phyloP scores from a whole-genome alignment of 805 yeast genomes.

The Kazachstania martiniae region DNA sequence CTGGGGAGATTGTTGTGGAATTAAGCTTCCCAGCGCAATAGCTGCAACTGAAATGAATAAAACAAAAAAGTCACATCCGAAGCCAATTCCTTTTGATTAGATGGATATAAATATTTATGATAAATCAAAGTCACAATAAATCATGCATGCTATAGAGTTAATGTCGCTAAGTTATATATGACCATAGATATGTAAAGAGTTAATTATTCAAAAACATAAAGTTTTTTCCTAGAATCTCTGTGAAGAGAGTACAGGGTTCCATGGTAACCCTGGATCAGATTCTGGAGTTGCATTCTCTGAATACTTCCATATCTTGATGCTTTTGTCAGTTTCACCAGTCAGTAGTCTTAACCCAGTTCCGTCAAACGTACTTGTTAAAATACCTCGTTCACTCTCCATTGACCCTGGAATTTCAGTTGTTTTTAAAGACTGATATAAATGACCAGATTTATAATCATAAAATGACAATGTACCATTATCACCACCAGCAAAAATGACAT shows the following conservation, averaged over 20 bases:
- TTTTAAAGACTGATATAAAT: slow-evolving; percentile 40
- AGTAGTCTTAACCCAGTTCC: slow-evolving; percentile 68
- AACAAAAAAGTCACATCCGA: slow-evolving; percentile 17
- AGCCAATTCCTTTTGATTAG: slow-evolving; percentile 60
- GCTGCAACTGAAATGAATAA: slow-evolving; percentile 64
- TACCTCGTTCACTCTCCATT: slow-evolving; percentile 51
- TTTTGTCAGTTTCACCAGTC: slow-evolving; percentile 87
- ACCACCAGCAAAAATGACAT: slow-evolving; percentile 68
- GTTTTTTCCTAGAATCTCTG: slow-evolving; percentile 17
- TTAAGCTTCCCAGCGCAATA: slow-evolving; percentile 87
- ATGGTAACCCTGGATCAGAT: slow-evolving; percentile 22
- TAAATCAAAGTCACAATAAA: too few relatives aligned
- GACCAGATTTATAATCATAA: slow-evolving; percentile 69
- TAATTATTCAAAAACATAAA: neutral
- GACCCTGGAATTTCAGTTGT: slow-evolving; percentile 65
- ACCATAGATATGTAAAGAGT: neutral
- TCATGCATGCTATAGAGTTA: too few relatives aligned
- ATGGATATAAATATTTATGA: neutral
- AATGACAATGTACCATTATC: slow-evolving; percentile 73
- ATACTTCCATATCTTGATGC: slow-evolving; percentile 64
- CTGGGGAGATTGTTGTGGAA: slow-evolving; percentile 99
- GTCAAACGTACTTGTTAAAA: slow-evolving; percentile 66
- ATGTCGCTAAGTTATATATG: too few relatives aligned
- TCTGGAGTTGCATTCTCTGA: slow-evolving; percentile 25
- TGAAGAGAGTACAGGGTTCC: slow-evolving; percentile 22